Evolutionary conservation across 345 rosid species (phyloP).

Genomic region (Carallia brachiata): DNA sequence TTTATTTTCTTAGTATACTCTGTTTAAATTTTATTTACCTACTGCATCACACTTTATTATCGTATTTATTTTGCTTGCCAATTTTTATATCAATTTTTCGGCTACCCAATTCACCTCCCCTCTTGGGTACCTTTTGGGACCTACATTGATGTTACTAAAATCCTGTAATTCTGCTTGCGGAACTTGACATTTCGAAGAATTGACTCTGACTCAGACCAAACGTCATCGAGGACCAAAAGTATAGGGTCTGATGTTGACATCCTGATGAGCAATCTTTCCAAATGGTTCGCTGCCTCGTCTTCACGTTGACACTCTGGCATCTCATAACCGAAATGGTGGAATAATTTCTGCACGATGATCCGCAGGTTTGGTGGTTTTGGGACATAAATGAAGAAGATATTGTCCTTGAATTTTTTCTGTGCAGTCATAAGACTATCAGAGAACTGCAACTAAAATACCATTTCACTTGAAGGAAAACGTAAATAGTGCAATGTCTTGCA

Average conservation of each 20-base stretch:
- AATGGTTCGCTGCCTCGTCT: constrained; percentile 25
- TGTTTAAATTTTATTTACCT: no score
- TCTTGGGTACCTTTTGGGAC: no score
- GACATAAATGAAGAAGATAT: constrained; percentile 24
- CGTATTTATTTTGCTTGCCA: no score
- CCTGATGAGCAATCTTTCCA: constrained; percentile 22
- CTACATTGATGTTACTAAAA: constrained; percentile 32
- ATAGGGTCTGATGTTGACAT: constrained; percentile 3
- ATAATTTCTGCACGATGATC: constrained; percentile 16
- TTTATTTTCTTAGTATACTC: no score
- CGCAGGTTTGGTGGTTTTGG: constrained; percentile 21
- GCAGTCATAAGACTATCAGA: constrained; percentile 4
- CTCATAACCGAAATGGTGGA: constrained; percentile 9
- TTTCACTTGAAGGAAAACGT: no score
- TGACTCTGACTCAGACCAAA: constrained; percentile 28
- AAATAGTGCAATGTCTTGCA: no score
- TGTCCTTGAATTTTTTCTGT: constrained; percentile 45
- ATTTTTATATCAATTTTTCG: no score
- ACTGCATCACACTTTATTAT: no score
- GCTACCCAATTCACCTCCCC: no score
- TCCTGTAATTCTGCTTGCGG: constrained; percentile 19
- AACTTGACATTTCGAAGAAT: constrained; percentile 23
- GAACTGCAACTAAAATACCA: no score
- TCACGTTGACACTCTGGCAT: constrained; percentile 16
- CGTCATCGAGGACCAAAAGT: constrained; percentile 31